Base-by-base conservation (phyloP, 1,284 basidiomycete genomes). In the Marasmius sp. region DNA sequence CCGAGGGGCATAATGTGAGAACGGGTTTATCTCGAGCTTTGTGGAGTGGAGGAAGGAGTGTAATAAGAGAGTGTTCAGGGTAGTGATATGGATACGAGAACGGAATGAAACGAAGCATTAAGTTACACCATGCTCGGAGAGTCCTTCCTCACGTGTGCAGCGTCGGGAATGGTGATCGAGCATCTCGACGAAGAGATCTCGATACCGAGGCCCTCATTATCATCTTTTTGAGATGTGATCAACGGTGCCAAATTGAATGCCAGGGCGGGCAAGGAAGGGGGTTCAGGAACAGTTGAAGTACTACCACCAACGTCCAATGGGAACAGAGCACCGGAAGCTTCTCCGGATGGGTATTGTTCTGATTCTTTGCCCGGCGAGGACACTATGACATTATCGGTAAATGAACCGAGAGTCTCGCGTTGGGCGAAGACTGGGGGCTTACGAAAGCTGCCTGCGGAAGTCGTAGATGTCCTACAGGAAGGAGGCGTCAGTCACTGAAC, bases 361-460 rank as follows among this genome's bases (percentile, higher is more conserved):
- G 68, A 66, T 38, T 66, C 61, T 36, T 67, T 73, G 58, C 75
- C 76, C 20, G 64, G 51, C 47, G 51, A 63, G 12, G 51, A 53
- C 6, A 68, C 65, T 12, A 73, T 74, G 58, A 2, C 14, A 14
- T 79, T 67, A 60, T 77, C 72, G 14, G 80, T 79, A 69, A 81
- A 76, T 0, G 83, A 85, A 33, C 74, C 70, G n/a, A 83, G 57
- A 10, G 75, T 74, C 43, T 75, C 75, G 33, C 72, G 72, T 50
- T 77, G 75, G 52, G 84, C 74, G 60, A 76, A 76, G 57, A 82
- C 74, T 12, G 83, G 82, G 57, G 79, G 65, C 41, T 67, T 64
- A 1, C 70, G 65, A 58, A 63, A 65, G 53, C 67, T 65, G 57
- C 66, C 59, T 39, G 67, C 68, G 50, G 70, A 67, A 22, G 64